Conservation (phyloP, 2,329 filamentous ascomycete genomes). For the Penicillium sp. region DNA sequence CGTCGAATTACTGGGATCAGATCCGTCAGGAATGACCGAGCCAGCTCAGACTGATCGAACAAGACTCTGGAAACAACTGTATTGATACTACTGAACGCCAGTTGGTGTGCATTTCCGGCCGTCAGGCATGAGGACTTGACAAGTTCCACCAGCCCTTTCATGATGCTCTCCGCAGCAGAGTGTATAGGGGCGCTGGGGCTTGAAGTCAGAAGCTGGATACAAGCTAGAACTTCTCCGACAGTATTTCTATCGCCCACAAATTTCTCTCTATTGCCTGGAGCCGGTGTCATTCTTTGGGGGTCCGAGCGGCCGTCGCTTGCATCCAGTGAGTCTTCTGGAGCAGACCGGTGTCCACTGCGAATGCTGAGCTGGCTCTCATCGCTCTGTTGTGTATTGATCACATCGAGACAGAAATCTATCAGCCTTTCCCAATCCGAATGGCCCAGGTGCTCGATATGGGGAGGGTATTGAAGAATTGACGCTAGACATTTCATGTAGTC, state of each 20-base stretch:
- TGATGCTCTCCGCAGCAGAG: conserved; percentile 59
- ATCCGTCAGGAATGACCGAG: conserved; percentile 61
- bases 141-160: conserved; percentile 62
- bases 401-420: conserved; percentile 70
- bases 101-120: conserved; percentile 67
- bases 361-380: conserved; percentile 37
- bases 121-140: conserved; percentile 61
- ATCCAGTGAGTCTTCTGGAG: conserved; percentile 33
- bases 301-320: conserved; percentile 34
- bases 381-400: conserved; percentile 49
- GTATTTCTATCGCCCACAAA: conserved; percentile 39
- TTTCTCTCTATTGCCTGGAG: conserved; percentile 32
- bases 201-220: conserved; percentile 65
- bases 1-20: conserved; percentile 72
- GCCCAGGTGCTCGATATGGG: conserved; percentile 79
- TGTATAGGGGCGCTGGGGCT: conserved; percentile 70
- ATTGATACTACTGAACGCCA: conserved; percentile 78
- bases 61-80: conserved; percentile 66
- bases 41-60: conserved; percentile 68
- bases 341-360: conserved; percentile 32
- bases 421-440: conserved; percentile 69
- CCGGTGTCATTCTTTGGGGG: conserved; percentile 36
- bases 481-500: conserved; percentile 79
- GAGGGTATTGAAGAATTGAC: conserved; percentile 69
- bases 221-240: conserved; percentile 64